phyloP scores from a whole-genome alignment of 1,284 basidiomycete species.

The Athelia psychrophila region DNA sequence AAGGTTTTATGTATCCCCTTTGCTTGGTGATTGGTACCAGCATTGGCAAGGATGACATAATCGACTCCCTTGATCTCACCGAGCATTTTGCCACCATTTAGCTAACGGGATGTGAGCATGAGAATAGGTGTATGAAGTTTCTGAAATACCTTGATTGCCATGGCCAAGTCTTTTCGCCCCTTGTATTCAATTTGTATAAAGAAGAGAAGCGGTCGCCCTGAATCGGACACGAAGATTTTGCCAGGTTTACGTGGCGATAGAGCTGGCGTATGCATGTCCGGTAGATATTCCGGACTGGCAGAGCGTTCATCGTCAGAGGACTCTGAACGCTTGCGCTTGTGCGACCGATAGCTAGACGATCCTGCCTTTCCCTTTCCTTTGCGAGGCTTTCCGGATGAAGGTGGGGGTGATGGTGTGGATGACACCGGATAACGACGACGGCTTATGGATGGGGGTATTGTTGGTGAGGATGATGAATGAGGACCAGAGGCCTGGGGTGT shows the following conservation, averaged over 20 bases:
- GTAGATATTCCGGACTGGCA: not conserved
- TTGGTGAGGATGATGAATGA: not conserved
- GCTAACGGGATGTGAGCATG: not conserved
- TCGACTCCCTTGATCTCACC: not conserved
- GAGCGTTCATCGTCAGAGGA: slow-evolving; percentile 14
- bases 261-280: slow-evolving; percentile 4
- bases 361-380: slow-evolving; percentile 25
- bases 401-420: slow-evolving; percentile 2
- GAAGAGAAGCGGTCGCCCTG: slow-evolving; percentile 42
- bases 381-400: slow-evolving; percentile 21
- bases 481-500: not conserved
- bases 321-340: not conserved
- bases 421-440: not conserved
- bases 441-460: not conserved
- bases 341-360: slow-evolving; percentile 5
- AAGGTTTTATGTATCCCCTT: not conserved
- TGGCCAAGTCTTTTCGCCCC: slow-evolving; percentile 42
- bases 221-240: slow-evolving; percentile 22
- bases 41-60: not conserved
- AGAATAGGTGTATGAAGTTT: not conserved
- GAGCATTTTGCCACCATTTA: not conserved
- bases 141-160: slow-evolving; percentile 49
- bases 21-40: not conserved
- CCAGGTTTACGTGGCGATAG: not conserved
- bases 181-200: slow-evolving; percentile 57